Percentiles rank a stretch among this genome's conserved stretches.
Evolutionary conservation across 2,329 filamentous ascomycete species (phyloP).

Genomic region (Mariannaea elegans): DNA sequence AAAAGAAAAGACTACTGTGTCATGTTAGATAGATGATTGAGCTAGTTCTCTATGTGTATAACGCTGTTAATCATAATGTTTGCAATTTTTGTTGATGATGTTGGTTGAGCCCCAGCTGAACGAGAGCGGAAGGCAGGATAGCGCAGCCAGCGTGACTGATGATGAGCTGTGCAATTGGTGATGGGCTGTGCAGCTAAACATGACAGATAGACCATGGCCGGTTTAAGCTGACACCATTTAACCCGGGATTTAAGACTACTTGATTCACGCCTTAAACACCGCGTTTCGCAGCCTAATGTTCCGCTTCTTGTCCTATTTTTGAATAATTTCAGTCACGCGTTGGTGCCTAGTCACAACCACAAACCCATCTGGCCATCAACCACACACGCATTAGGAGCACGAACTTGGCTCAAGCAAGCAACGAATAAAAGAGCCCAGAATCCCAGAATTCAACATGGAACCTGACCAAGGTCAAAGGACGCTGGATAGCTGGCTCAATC

Average conservation of each 20-base stretch:
- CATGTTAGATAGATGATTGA: not conserved
- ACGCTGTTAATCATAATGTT: not conserved
- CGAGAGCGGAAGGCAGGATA: no score
- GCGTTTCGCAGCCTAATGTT: not conserved
- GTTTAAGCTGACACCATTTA: not conserved
- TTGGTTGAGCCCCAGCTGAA: no score
- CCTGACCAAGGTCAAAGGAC: constrained; percentile 35
- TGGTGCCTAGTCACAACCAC: not conserved
- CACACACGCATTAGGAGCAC: not conserved
- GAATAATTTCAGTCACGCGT: not conserved
- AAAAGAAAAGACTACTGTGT: not conserved
- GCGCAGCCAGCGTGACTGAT: not conserved
- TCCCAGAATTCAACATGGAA: not conserved
- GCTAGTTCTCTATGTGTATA: not conserved
- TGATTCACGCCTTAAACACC: no score
- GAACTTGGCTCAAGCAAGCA: not conserved
- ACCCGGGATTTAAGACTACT: no score
- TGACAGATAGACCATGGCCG: constrained; percentile 13
- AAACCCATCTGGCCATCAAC: not conserved
- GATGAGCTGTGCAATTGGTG: constrained; percentile 13
- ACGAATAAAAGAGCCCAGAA: not conserved
- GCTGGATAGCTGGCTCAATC: constrained; percentile 41
- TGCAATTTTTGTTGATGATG: not conserved
- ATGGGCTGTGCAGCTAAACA: constrained; percentile 19
- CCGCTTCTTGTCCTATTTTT: not conserved